A percentile compares a stretch with the other conserved stretches of the same genome.
Evolutionary conservation across 1,139 yeast genomes (phyloP).

Genomic region (Kurtzmaniella quercitrusa): DNA sequence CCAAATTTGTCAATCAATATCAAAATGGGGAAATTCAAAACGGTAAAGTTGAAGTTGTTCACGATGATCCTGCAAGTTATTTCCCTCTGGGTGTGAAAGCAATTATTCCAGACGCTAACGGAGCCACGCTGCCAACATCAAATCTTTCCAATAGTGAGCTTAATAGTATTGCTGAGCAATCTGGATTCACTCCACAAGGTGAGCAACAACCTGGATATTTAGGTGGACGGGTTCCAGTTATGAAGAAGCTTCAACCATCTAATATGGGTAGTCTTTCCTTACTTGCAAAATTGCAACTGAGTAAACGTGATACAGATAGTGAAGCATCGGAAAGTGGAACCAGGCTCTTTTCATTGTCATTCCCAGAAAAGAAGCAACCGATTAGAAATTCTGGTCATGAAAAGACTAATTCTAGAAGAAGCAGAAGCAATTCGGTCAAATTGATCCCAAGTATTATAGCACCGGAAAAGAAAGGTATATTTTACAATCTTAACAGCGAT

Average conservation of each 20-base stretch:
- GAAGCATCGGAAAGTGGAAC: conserved; percentile 6
- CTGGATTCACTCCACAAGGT: conserved; percentile 9
- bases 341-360: conserved; percentile 9
- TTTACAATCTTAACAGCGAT: conserved; percentile 29
- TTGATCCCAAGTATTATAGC: conserved; percentile 22
- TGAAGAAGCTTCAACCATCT: conserved; percentile 22
- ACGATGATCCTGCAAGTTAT: conserved; percentile 25
- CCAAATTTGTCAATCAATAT: conserved; percentile 15
- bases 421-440: conserved; percentile 28
- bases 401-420: conserved; percentile 9
- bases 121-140: not conserved
- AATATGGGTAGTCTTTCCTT: conserved; percentile 16
- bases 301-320: conserved; percentile 8
- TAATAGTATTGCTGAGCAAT: conserved; percentile 23
- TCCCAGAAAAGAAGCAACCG: conserved; percentile 4
- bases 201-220: conserved; percentile 8
- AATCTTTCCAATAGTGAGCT: conserved; percentile 19
- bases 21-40: conserved; percentile 18
- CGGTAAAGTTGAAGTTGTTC: conserved; percentile 13
- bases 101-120: conserved; percentile 5
- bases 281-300: conserved; percentile 25
- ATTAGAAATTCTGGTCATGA: not conserved
- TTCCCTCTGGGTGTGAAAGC: conserved; percentile 20
- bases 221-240: conserved; percentile 24
- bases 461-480: conserved; percentile 22